Evolutionary conservation across 352 stramenopile genomes (phyloP), one percentile per base, ranked within the genome.

Genomic region (Phytophthora kernoviae): DNA sequence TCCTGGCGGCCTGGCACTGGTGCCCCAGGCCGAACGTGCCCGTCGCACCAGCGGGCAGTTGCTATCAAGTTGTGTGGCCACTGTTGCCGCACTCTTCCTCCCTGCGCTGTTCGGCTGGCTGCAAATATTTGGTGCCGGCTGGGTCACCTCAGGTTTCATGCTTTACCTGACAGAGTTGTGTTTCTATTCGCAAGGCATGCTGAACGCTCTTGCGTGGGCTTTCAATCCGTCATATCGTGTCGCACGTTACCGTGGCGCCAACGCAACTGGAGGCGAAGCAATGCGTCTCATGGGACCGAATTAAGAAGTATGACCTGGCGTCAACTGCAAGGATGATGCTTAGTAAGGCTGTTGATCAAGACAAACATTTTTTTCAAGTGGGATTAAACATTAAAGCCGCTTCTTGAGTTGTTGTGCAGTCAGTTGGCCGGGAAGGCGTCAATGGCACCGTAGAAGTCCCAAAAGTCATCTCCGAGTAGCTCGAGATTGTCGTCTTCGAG

Each of bases 391-490:
- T 44, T 41, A 58, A 30, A 43, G 37, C 12, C n/a, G 12, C 18
- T 43, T 3, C 9, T 18, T 21, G 14, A 43, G 6, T 9, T 53
- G 62, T 50, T 65, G 33, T 22, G 34, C 54, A 51, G 53, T 61
- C 39, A 74, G 4, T 65, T 69, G 8, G 62, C 69, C 7, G 67
- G 67, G 53, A 90, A 76, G 30, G 80, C 81, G 33, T 79, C 80
- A 34, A 90, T 75, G 18, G 84, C 84, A 32, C 74, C 81, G 45
- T 90, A 93, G 44, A 93, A 93, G 40, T 89, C 84, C 84, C 84
- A 93, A 58, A 93, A 93, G 36, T 91, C 84, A 39, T 93, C 84
- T 32, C 84, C 81, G 24, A 93, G 66, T 37, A 93, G 63, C 62
- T 89, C 79, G 9, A 89, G 71, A 21, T 73, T 68, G 45, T 91